phyloP scores from a whole-genome alignment of 2,329 filamentous ascomycete genomes.

The Diaporthe citri region DNA sequence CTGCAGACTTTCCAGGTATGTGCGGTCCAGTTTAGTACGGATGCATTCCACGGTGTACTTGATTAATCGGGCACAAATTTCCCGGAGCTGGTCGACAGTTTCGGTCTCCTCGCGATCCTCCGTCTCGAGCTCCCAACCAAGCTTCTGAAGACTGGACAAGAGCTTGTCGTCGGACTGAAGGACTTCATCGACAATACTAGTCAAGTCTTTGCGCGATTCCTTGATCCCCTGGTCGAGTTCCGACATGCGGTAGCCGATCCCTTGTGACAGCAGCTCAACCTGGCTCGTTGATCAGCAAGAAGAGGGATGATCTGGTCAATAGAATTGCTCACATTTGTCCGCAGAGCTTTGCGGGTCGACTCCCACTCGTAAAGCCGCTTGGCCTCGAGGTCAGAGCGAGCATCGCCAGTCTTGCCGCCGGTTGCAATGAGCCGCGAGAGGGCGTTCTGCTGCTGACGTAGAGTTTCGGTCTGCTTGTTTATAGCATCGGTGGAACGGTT shows the following conservation, averaged over 20 bases:
- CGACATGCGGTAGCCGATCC: constrained; percentile 58
- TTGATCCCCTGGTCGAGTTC: constrained; percentile 66
- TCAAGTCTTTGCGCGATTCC: constrained; percentile 58
- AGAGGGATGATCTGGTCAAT: neutral
- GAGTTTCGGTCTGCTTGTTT: constrained; percentile 70
- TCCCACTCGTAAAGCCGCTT: constrained; percentile 55
- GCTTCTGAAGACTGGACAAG: constrained; percentile 73
- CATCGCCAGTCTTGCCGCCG: constrained; percentile 51
- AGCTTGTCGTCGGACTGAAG: constrained; percentile 75
- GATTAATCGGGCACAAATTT: constrained; percentile 68
- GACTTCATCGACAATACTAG: constrained; percentile 61
- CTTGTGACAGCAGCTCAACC: constrained; percentile 63
- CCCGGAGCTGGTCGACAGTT: constrained; percentile 69
- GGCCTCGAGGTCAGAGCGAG: constrained; percentile 52
- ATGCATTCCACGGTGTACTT: constrained; percentile 69
- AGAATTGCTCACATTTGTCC: constrained; percentile 53
- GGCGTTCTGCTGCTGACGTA: constrained; percentile 73
- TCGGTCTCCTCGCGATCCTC: constrained; percentile 65
- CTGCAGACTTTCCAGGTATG: constrained; percentile 64
- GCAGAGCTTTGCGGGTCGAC: constrained; percentile 56
- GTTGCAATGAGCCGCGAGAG: constrained; percentile 65
- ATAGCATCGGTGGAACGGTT: constrained; percentile 74
- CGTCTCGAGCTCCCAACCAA: constrained; percentile 71
- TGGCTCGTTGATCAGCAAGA: constrained; percentile 43
- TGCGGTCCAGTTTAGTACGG: constrained; percentile 66